phyloP scores from a whole-genome alignment of 2,329 filamentous ascomycete genomes.

The Colletotrichum sp. region DNA sequence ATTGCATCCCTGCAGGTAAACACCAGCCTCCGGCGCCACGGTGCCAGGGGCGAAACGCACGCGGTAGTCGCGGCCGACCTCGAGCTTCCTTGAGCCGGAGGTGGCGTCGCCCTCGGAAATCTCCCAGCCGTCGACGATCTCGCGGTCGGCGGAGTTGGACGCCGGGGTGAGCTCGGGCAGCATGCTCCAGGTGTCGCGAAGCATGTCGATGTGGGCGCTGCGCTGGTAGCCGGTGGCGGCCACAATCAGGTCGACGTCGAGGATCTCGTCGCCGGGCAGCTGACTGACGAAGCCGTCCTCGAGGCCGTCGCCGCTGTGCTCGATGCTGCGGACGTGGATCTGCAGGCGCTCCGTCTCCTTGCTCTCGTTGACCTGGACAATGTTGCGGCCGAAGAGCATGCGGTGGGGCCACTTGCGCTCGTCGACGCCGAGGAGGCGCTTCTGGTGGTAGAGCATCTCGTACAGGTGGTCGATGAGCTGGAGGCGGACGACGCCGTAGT shows the following conservation, averaged over 20 bases:
- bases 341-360: conserved; percentile 54
- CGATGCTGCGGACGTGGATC: conserved; percentile 60
- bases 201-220: conserved; percentile 78
- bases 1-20: conserved; percentile 95
- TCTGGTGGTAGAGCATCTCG: conserved; percentile 86
- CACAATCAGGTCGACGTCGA: conserved; percentile 83
- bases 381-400: conserved; percentile 73
- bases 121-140: conserved; percentile 43
- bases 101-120: conserved; percentile 21
- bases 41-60: conserved; percentile 72
- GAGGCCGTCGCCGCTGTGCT: conserved; percentile 30
- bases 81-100: conserved; percentile 53
- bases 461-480: conserved; percentile 89
- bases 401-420: conserved; percentile 81
- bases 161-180: conserved; percentile 54
- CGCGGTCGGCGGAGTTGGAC: not conserved
- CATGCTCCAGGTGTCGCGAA: conserved; percentile 69
- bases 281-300: conserved; percentile 44
- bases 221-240: conserved; percentile 87
- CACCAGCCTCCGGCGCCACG: conserved; percentile 75
- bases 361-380: conserved; percentile 66
- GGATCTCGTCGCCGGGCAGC: conserved; percentile 53
- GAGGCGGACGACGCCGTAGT: conserved; percentile 94
- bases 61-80: conserved; percentile 78
- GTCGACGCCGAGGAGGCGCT: conserved; percentile 70